Base-by-base conservation (phyloP, 768 basidiomycete species). In the Trametes cubensis region DNA sequence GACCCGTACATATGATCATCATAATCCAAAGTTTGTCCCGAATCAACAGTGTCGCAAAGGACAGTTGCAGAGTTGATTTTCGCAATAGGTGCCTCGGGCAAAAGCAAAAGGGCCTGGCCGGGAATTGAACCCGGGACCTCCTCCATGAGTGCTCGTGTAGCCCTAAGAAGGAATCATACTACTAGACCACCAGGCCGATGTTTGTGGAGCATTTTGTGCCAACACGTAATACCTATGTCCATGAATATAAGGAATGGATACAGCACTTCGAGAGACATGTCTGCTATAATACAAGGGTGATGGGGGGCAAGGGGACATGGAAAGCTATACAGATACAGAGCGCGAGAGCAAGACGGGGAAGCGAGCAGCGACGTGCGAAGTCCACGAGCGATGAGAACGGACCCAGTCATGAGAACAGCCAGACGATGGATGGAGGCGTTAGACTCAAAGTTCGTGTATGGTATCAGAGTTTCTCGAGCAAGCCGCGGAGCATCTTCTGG, bases 121-220 rank as follows among this genome's bases (percentile, higher is more conserved):
- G 86, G 87, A 88, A 88, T 89, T 88, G 87, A 90, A 89, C 88
- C 87, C 87, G 83, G 86, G 86, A 88, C 89, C 88, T 89, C 87
- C 87, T 87, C 86, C 83, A 87, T 14, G n/a, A 20, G 13, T 56
- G 23, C 48, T 28, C 18, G n/a, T 41, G 8, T 13, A 30, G 48
- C 60, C 60, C 60, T 61, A 61, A 61, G 52, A 61, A 61, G 60
- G 60, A 61, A 61, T 61, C 60, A 61, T 61, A 61, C 60, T 61
- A 61, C 60, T 56, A 56, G 60, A 56, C 60, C 55, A 62, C 61
- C 61, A 62, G 55, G 61, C 55, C 61, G 53, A 23, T 50, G 23
- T 14, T 8, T 3, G 11, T 83, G 81, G 92, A 94, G 4, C 25
- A 2, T 20, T 10, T 6, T 44, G 0, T 30, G 8, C 13, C 6